These are phyloP conservation scores for Monsonia emarginata DNA, from an alignment of 441 rosid species.

Conservation along the genomic window DNA sequence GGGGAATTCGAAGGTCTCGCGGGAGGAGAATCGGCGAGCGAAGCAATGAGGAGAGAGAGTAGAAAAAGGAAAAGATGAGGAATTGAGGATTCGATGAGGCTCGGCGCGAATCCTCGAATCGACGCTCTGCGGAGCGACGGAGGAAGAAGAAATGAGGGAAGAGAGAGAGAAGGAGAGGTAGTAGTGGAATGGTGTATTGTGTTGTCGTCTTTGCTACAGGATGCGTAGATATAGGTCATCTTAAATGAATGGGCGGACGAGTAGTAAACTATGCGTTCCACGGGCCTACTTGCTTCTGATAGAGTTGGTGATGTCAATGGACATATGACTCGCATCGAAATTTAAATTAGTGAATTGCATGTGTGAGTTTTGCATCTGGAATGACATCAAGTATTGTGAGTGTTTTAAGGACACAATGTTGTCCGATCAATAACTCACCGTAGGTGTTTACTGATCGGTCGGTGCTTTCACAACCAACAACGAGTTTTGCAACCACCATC, in stretches of 20 bases:
- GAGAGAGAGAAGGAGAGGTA: neutral
- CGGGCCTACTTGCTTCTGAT: no score
- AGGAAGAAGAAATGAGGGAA: neutral
- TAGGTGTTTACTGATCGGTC: no score
- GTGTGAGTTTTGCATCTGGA: no score
- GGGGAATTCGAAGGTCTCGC: neutral
- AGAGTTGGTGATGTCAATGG: no score
- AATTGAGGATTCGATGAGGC: neutral
- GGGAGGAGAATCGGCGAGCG: neutral
- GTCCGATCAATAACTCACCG: no score
- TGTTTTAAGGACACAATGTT: no score
- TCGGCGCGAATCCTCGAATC: neutral
- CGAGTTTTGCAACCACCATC: no score
- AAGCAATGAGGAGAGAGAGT: neutral
- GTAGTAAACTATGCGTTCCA: neutral
- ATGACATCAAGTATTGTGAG: no score
- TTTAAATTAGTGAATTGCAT: no score
- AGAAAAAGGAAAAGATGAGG: neutral
- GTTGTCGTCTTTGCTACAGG: neutral
- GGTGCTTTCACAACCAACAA: no score
- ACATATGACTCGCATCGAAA: no score
- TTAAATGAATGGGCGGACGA: neutral
- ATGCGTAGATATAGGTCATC: conserved; percentile 2
- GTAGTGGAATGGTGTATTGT: neutral
- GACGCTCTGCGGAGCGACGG: neutral